phyloP scores from a whole-genome alignment of 2,329 filamentous ascomycete species.

The Trichoderma sp. region DNA sequence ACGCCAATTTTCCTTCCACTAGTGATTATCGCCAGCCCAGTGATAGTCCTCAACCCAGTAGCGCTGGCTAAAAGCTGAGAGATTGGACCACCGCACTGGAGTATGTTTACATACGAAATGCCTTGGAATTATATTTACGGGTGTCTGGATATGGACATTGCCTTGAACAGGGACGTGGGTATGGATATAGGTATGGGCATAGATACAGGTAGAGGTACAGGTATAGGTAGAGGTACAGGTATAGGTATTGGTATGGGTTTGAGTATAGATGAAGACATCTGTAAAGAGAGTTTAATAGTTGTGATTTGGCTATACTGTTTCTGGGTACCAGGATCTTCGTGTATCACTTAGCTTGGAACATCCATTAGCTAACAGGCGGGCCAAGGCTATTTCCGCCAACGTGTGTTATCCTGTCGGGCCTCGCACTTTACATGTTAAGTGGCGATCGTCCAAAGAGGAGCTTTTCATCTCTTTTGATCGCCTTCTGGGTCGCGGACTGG shows the following conservation, averaged over 20 bases:
- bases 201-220: too few relatives aligned
- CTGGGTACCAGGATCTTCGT: not conserved
- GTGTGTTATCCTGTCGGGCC: too few relatives aligned
- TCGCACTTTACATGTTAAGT: too few relatives aligned
- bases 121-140: not conserved
- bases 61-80: not conserved
- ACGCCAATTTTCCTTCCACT: not conserved
- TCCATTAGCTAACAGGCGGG: not conserved
- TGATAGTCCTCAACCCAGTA: not conserved
- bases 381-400: too few relatives aligned
- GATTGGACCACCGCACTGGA: not conserved
- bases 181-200: too few relatives aligned
- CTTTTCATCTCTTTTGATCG: too few relatives aligned
- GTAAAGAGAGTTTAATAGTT: not conserved
- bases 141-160: not conserved
- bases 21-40: not conserved
- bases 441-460: not conserved
- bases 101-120: not conserved
- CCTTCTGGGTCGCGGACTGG: too few relatives aligned
- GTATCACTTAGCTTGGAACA: too few relatives aligned
- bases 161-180: too few relatives aligned
- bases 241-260: too few relatives aligned
- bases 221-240: too few relatives aligned
- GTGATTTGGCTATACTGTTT: not conserved
- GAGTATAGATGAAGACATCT: too few relatives aligned